Base-by-base conservation (phyloP, 2,329 filamentous ascomycete species). In the Epicoccum sorghinum region DNA sequence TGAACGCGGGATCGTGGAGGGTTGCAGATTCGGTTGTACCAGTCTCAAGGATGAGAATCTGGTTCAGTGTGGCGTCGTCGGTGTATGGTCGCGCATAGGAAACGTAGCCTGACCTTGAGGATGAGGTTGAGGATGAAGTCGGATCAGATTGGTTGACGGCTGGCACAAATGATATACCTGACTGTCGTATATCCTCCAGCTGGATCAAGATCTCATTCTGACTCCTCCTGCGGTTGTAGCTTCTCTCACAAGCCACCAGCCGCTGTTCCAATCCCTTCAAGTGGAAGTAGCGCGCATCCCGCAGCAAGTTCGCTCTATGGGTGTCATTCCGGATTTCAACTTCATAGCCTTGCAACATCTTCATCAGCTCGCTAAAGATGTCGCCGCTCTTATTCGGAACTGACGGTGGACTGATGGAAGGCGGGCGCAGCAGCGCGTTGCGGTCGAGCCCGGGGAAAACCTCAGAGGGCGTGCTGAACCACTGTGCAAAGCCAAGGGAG, bases 221-320 rank as follows among this genome's bases (percentile, higher is more conserved):
- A 13, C 82, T 79, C 2, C 89, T 83, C 13, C 83, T 77, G 32
- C 89, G 83, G 67, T 97, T 96, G 74, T 86, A 92, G 46, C 82
- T 85, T 56, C 93, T 89, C 25, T 85, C 75, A 72, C 93, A 89
- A 0, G 89, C 86, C 38, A 97, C 89, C 9, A 98, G 80, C 60
- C 86, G 87, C 75, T 98, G 93, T 76, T 98, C 93, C 0, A 97
- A 78, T 0, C 91, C 92, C 69, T 93, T 93, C 64, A 98, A 87
- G 72, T 96, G 91, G 74, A 93, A 97, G 74, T 97, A 98, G 47
- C 90, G 87, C 58, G 91, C 95, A 73, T 98, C 93, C 36, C 90
- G 83, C 1, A 98, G 79, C 3, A 98, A 18, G 82, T 53, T 89
- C 85, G 22, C 85, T 81, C 93, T 87, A 68, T 98, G 93, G 2